Evolutionary conservation across 805 yeast genomes (phyloP), one percentile per base, ranked within the genome.

Genomic region (Starmerella bacillaris): DNA sequence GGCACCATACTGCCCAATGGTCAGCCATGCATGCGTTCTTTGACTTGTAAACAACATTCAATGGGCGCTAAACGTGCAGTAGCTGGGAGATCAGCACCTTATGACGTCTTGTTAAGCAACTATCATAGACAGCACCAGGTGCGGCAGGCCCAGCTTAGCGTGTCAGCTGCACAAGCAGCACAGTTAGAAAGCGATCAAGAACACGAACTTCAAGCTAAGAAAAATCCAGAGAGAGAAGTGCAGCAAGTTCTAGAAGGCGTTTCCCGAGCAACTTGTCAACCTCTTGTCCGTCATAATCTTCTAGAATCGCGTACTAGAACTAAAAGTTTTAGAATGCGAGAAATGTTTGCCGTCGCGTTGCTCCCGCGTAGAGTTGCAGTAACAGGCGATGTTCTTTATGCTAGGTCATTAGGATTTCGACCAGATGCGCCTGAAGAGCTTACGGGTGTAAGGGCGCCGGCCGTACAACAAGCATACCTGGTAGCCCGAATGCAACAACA

Each of bases 61-160:
- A 84, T 89, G 94, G 95, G 95, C 22, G 94, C 95, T 19, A 89
- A 89, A 50, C 69, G 98, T 47, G 84, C 94, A 1, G 98, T 89
- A 16, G 73, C 71, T 14, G 98, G 98, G 8, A 67, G 98, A 48
- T 74, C 92, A 24, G 84, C 89, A 5, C 83, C 94, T 1, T 89
- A 83, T 57, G 98, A 89, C 54, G 73, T 72, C 20, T 61, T 89
- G 35, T 61, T 89, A 37, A 82, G 84, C 16, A 84, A 82, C 14
- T 84, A 86, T 51, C 98, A 89, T 59, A 74, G 83, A 48, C 71
- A 80, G 48, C 86, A 86, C 53, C 95, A 89, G 56, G 86, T 92
- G 24, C 83, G 80, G 53, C 47, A 43, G 37, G 42, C 47, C 19
- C 47, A 43, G 34, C 38, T 33, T 21, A 18, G 40, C 7, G 42